phyloP scores from a whole-genome alignment of 345 rosid genomes.

The Capsella bursapastoris region DNA sequence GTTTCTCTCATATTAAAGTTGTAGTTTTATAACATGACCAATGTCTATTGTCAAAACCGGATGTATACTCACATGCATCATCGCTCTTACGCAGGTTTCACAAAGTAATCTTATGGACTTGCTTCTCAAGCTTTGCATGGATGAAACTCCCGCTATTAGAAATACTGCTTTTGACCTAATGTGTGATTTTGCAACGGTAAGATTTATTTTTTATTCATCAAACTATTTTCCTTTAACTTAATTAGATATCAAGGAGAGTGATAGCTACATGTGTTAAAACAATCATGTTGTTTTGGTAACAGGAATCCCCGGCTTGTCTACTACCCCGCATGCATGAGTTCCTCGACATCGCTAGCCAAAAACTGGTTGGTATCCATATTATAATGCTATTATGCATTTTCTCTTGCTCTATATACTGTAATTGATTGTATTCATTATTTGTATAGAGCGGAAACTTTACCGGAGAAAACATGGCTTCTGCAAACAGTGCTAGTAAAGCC shows the following conservation, averaged over 20 bases:
- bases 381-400: not conserved
- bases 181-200: constrained; percentile 71
- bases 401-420: constrained; percentile 6
- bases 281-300: constrained; percentile 13
- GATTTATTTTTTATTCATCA: constrained; percentile 14
- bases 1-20: not conserved
- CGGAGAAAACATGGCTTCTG: constrained; percentile 73
- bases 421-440: constrained; percentile 33
- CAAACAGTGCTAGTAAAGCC: constrained; percentile 96
- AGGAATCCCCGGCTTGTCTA: constrained; percentile 70
- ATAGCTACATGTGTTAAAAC: not conserved
- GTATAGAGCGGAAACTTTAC: constrained; percentile 60
- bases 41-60: not conserved
- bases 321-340: constrained; percentile 60
- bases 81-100: constrained; percentile 57
- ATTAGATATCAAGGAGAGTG: not conserved
- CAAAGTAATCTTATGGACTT: constrained; percentile 74
- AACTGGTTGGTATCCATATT: constrained; percentile 61
- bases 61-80: constrained; percentile 16
- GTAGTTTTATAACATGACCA: not conserved
- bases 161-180: constrained; percentile 89
- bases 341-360: constrained; percentile 68
- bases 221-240: not conserved
- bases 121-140: constrained; percentile 85
- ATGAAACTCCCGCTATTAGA: constrained; percentile 67